Evolutionary conservation across 345 rosid genomes (phyloP).

Genomic region (Abelmoschus esculentus): DNA sequence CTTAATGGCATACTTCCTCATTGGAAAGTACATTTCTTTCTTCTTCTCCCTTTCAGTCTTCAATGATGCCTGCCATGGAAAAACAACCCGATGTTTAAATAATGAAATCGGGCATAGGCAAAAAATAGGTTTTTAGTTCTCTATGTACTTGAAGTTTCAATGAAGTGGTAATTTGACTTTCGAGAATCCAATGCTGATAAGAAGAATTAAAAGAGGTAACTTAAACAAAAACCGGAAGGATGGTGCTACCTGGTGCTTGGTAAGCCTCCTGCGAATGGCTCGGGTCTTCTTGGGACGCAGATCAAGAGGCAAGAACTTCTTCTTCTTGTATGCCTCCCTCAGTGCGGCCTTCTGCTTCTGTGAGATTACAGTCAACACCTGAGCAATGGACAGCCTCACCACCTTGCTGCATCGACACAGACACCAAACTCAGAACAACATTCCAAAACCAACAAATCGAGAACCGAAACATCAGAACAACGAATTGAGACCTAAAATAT

Average conservation of each 20-base stretch:
- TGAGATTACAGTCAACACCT: conserved; percentile 82
- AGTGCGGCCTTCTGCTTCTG: conserved; percentile 84
- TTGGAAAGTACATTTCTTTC: conserved; percentile 77
- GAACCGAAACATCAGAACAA: neutral
- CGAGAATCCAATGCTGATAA: no score
- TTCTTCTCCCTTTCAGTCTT: conserved; percentile 85
- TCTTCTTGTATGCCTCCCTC: conserved; percentile 76
- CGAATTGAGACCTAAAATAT: neutral
- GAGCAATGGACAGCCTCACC: conserved; percentile 85
- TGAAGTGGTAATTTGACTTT: no score
- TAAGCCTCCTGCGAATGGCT: conserved; percentile 84
- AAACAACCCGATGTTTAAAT: neutral
- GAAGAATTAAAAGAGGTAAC: no score
- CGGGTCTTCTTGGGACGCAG: conserved; percentile 96
- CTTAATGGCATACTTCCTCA: conserved; percentile 88
- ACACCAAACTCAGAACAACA: neutral
- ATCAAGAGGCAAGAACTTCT: conserved; percentile 81
- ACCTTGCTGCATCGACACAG: conserved; percentile 54
- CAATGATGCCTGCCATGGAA: conserved; percentile 33
- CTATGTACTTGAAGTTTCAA: no score
- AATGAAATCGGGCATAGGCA: no score
- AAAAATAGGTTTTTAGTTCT: no score
- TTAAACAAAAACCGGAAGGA: neutral
- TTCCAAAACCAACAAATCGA: conserved; percentile 11
- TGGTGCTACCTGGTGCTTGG: conserved; percentile 71